Percentiles rank a stretch among this genome's conserved stretches.
phyloP scores from a whole-genome alignment of 1,139 yeast genomes.

The Taphrina confusa region DNA sequence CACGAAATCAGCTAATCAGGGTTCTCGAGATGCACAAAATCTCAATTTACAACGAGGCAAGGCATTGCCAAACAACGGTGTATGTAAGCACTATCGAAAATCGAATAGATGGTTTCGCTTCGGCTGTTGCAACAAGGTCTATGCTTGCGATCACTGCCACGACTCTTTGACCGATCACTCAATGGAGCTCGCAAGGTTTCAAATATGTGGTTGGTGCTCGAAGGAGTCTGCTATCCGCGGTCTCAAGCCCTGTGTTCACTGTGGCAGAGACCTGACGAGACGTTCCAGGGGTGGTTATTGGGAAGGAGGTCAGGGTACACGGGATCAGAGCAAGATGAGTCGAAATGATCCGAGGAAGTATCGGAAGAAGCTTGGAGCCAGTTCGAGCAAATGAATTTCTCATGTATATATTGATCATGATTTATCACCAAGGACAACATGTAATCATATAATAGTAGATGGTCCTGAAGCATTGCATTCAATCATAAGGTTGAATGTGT shows the following conservation, averaged over 20 bases:
- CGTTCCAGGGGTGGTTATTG: slow-evolving; percentile 46
- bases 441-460: no score
- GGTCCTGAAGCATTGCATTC: no score
- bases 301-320: slow-evolving; percentile 54
- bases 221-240: slow-evolving; percentile 49
- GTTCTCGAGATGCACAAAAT: slow-evolving; percentile 12
- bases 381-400: background rate
- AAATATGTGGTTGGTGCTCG: slow-evolving; percentile 51
- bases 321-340: slow-evolving; percentile 49
- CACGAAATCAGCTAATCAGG: background rate
- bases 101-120: slow-evolving; percentile 52
- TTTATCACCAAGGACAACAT: no score
- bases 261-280: slow-evolving; percentile 30
- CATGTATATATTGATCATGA: no score
- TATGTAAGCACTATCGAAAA: slow-evolving; percentile 50
- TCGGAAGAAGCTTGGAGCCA: slow-evolving; percentile 42
- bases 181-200: slow-evolving; percentile 48
- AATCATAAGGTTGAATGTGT: no score
- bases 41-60: slow-evolving; percentile 43
- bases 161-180: slow-evolving; percentile 48
- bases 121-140: slow-evolving; percentile 50
- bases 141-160: slow-evolving; percentile 51
- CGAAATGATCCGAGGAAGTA: slow-evolving; percentile 51
- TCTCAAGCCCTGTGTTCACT: slow-evolving; percentile 37
- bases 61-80: slow-evolving; percentile 49